These are phyloP conservation scores for Podaxis sp. DNA, from an alignment of 768 basidiomycete genomes.

Conservation along the genomic window DNA sequence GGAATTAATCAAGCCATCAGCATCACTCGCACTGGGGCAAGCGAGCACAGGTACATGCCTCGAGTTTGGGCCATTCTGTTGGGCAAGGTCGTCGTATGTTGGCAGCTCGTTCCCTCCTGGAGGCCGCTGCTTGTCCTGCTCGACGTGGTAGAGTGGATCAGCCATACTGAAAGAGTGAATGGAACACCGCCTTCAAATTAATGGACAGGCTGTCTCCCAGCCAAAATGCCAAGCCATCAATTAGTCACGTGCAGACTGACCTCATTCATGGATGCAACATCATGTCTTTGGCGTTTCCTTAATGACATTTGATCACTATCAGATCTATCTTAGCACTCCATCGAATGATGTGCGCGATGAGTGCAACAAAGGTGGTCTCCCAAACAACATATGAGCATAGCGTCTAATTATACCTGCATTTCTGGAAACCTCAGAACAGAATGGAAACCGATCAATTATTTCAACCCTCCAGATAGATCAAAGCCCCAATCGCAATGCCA, in stretches of 20 bases:
- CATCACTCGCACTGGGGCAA: neutral
- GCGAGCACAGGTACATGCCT: slow-evolving; percentile 39
- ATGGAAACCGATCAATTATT: no score
- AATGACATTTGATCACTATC: neutral
- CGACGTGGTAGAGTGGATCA: slow-evolving; percentile 26
- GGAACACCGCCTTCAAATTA: slow-evolving; percentile 19
- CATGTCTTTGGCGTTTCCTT: no score
- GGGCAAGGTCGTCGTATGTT: slow-evolving; percentile 76
- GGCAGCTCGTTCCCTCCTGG: slow-evolving; percentile 55
- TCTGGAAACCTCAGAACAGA: no score
- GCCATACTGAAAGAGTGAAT: slow-evolving; percentile 6
- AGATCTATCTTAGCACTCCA: neutral
- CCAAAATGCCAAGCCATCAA: neutral
- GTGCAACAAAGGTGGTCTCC: neutral
- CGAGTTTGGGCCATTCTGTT: slow-evolving; percentile 77
- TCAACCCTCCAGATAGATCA: no score
- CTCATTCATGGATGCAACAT: no score
- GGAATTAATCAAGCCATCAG: neutral
- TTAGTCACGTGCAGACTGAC: slow-evolving; percentile 18
- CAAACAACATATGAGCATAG: neutral
- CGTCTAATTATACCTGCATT: no score
- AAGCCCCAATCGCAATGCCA: no score
- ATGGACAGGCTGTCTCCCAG: slow-evolving; percentile 1
- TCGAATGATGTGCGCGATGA: neutral
- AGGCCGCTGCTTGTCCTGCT: slow-evolving; percentile 36